These are phyloP conservation scores for Fonsecaea monophora DNA, from an alignment of 2,329 filamentous ascomycete species.

Conservation along the genomic window DNA sequence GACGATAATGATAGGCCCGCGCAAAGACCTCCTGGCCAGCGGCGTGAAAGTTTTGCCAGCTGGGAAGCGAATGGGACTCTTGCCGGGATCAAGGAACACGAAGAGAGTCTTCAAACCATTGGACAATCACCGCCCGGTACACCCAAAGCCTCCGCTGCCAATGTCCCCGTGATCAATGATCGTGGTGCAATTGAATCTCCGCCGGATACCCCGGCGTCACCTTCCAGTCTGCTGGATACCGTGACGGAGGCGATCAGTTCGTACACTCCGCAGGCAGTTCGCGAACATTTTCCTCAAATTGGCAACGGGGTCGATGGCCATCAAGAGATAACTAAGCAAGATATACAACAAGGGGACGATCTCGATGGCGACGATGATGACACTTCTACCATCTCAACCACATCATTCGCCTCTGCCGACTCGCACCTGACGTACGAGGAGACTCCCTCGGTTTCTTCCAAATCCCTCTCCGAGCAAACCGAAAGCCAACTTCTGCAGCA, in stretches of 20 bases:
- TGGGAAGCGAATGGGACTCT: slow-evolving; percentile 41
- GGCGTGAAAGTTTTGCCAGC: slow-evolving; percentile 38
- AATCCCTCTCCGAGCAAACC: slow-evolving; percentile 28
- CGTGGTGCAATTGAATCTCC: neutral
- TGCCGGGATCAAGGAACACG: slow-evolving; percentile 38
- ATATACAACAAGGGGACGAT: slow-evolving; percentile 4
- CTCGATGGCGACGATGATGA: slow-evolving; percentile 33
- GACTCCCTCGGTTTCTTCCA: slow-evolving; percentile 29
- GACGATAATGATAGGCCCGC: slow-evolving; percentile 41
- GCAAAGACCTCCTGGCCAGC: slow-evolving; percentile 21
- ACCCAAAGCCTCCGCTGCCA: slow-evolving; percentile 21
- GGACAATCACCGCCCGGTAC: slow-evolving; percentile 22
- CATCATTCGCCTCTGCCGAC: slow-evolving; percentile 44
- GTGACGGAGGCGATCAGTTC: slow-evolving; percentile 56
- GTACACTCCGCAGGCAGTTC: slow-evolving; percentile 58
- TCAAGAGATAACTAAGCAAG: slow-evolving; percentile 8
- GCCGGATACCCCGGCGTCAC: slow-evolving; percentile 18
- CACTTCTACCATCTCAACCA: slow-evolving; percentile 39
- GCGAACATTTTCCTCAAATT: slow-evolving; percentile 48
- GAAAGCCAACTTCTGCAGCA: slow-evolving; percentile 36
- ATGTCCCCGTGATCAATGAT: neutral
- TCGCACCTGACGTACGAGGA: slow-evolving; percentile 38
- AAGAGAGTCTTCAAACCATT: slow-evolving; percentile 22
- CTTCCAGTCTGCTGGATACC: slow-evolving; percentile 23
- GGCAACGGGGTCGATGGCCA: slow-evolving; percentile 7